Conservation (phyloP, 331 rosid species). For the Phaseolus coccineus region DNA sequence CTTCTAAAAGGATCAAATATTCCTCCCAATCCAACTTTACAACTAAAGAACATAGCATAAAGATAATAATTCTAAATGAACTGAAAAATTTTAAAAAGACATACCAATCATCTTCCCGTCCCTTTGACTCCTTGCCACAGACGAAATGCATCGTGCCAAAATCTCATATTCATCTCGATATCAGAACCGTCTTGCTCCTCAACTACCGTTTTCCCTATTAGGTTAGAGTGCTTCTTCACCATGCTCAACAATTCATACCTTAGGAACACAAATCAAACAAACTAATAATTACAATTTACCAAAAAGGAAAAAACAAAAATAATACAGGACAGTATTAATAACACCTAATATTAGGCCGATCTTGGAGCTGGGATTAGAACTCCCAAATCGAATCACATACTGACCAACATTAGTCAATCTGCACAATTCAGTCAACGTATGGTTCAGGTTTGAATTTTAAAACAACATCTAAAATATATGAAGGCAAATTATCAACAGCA, state of each 20-base stretch:
- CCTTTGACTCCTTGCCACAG: slow-evolving; percentile 76
- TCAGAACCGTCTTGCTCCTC: slow-evolving; percentile 72
- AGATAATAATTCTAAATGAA: neutral
- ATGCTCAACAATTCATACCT: slow-evolving; percentile 81
- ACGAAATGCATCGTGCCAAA: slow-evolving; percentile 89
- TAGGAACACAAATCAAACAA: slow-evolving; percentile 10
- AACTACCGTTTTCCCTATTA: slow-evolving; percentile 68
- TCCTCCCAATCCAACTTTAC: slow-evolving; percentile 4
- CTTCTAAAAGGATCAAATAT: slow-evolving; percentile 36
- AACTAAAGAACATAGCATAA: neutral
- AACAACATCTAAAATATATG: neutral
- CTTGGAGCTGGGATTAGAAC: slow-evolving; percentile 71
- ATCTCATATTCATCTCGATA: slow-evolving; percentile 80
- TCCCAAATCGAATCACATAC: slow-evolving; percentile 92
- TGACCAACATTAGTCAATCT: slow-evolving; percentile 97
- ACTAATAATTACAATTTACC: neutral
- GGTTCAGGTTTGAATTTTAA: slow-evolving; percentile 13
- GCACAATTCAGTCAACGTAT: slow-evolving; percentile 39
- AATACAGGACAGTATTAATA: neutral
- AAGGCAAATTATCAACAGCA: too few relatives aligned
- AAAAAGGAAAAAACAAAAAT: too few relatives aligned
- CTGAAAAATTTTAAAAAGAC: neutral
- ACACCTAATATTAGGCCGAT: slow-evolving; percentile 47
- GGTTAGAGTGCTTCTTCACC: slow-evolving; percentile 89
- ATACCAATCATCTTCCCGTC: slow-evolving; percentile 90